Percentiles rank a stretch among this genome's conserved stretches.
Evolutionary conservation across 2,329 filamentous ascomycete species (phyloP).

Genomic region (Fusarium oxysporum): DNA sequence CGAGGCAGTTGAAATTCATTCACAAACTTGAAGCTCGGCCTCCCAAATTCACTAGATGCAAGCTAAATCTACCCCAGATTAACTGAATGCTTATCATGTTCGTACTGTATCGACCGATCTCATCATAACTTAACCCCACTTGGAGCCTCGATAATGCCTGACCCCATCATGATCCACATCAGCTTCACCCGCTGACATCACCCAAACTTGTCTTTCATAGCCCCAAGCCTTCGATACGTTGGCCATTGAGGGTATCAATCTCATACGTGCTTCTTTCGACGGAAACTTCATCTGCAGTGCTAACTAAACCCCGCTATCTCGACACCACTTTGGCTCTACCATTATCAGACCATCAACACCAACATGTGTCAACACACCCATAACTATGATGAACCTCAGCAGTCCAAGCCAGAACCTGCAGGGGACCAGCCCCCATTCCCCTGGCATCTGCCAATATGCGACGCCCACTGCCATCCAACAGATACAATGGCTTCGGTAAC

Average conservation of each 20-base stretch:
- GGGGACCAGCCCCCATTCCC: constrained; percentile 60
- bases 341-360: background rate
- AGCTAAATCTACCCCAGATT: background rate
- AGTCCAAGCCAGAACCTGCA: background rate
- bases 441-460: constrained; percentile 78
- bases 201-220: background rate
- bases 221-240: background rate
- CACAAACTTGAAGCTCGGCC: background rate
- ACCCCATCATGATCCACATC: constrained; percentile 20
- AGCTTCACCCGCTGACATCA: constrained; percentile 32
- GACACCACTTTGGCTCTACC: background rate
- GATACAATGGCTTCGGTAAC: constrained; percentile 75
- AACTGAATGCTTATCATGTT: background rate
- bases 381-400: constrained; percentile 11
- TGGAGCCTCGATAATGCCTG: constrained; percentile 18
- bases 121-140: constrained; percentile 11
- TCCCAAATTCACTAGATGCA: background rate
- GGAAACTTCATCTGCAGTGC: background rate
- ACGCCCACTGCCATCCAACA: constrained; percentile 87
- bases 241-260: constrained; percentile 5
- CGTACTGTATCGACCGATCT: background rate
- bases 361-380: constrained; percentile 26
- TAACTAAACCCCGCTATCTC: background rate
- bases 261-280: background rate
- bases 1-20: constrained; percentile 7